phyloP scores from a whole-genome alignment of 768 basidiomycete species.

The Melanogaster broomeanus region DNA sequence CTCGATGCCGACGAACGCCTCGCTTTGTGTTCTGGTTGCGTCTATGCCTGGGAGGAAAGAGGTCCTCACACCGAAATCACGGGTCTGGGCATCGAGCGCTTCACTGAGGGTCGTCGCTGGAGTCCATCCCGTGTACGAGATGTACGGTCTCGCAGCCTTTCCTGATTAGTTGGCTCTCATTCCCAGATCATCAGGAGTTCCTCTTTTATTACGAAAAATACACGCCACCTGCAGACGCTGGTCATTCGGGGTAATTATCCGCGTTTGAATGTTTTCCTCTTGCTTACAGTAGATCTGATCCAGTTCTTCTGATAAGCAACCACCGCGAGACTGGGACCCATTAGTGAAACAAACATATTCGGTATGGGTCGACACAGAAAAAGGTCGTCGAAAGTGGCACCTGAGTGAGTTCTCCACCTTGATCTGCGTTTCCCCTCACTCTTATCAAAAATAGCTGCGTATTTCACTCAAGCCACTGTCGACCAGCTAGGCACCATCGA shows the following conservation, averaged over 20 bases:
- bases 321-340: conserved; percentile 63
- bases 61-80: conserved; percentile 73
- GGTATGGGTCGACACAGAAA: conserved; percentile 67
- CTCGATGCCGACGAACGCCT: conserved; percentile 76
- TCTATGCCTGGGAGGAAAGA: conserved; percentile 74
- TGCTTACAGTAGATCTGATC: conserved; percentile 9
- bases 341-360: conserved; percentile 86
- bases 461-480: conserved; percentile 77
- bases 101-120: conserved; percentile 84
- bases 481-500: conserved; percentile 74
- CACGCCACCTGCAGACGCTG: conserved; percentile 46
- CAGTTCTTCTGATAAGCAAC: conserved; percentile 48
- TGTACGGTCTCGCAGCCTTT: conserved; percentile 41
- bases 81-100: conserved; percentile 80
- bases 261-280: background rate
- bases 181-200: conserved; percentile 60
- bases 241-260: conserved; percentile 41
- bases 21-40: conserved; percentile 45
- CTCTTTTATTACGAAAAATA: conserved; percentile 84
- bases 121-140: conserved; percentile 83
- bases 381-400: conserved; percentile 78
- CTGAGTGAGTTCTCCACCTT: conserved; percentile 53
- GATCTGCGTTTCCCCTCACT: conserved; percentile 6
- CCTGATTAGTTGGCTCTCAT: conserved; percentile 10
- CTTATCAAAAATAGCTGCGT: conserved; percentile 60